A percentile compares a stretch with the other conserved stretches of the same genome.
phyloP scores from a whole-genome alignment of 1,139 yeast genomes.

The Taphrina populina region DNA sequence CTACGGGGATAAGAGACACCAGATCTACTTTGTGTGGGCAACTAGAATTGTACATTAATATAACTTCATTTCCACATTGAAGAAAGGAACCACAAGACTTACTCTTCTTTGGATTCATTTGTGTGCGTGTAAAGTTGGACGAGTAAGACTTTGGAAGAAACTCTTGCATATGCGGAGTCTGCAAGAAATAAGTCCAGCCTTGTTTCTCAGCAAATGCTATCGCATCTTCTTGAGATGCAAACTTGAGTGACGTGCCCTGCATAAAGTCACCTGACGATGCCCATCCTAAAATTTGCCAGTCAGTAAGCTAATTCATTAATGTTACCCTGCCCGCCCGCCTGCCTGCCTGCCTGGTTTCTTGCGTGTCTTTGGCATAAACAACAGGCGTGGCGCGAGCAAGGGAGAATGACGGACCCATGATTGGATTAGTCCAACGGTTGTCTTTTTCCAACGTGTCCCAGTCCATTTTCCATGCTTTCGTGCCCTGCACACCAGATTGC shows the following conservation, averaged over 20 bases:
- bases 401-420: constrained; percentile 48
- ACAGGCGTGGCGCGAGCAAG: no score
- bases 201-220: constrained; percentile 76
- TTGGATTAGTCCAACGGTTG: constrained; percentile 85
- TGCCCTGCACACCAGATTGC: constrained; percentile 59
- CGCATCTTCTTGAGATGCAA: constrained; percentile 74
- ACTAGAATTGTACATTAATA: background rate
- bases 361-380: no score
- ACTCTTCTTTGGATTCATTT: constrained; percentile 30
- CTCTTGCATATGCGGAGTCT: constrained; percentile 73
- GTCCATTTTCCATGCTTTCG: constrained; percentile 68
- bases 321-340: no score
- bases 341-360: no score
- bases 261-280: constrained; percentile 77
- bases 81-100: background rate
- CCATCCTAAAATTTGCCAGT: constrained; percentile 53
- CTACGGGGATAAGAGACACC: background rate
- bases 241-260: constrained; percentile 81
- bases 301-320: no score
- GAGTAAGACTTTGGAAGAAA: constrained; percentile 77
- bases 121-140: constrained; percentile 48
- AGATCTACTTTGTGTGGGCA: constrained; percentile 24
- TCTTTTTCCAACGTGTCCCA: constrained; percentile 80
- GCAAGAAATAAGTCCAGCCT: constrained; percentile 81
- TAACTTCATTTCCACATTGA: background rate